phyloP scores from a whole-genome alignment of 2,329 filamentous ascomycete genomes.

The Penicillium sclerotigenum region DNA sequence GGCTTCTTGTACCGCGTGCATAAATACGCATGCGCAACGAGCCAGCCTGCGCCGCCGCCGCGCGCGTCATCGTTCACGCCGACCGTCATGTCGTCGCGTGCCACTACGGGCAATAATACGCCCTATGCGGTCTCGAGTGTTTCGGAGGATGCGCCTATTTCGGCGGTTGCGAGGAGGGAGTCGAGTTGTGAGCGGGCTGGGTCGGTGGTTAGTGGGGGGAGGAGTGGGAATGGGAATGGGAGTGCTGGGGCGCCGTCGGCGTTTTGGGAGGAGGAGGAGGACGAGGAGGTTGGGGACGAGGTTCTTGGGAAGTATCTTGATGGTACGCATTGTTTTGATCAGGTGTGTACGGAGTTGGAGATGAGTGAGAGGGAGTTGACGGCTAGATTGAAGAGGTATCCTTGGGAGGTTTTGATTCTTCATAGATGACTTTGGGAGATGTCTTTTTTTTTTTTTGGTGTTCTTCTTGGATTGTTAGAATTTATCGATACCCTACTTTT shows the following conservation, averaged over 20 bases:
- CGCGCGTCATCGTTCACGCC: slow-evolving; percentile 24
- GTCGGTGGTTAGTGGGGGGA: slow-evolving; percentile 30
- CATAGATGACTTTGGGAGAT: slow-evolving; percentile 37
- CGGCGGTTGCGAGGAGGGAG: slow-evolving; percentile 9
- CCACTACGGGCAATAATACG: slow-evolving; percentile 32
- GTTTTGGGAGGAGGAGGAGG: slow-evolving; percentile 33
- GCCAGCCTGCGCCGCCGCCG: slow-evolving; percentile 28
- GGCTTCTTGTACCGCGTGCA: slow-evolving; percentile 89
- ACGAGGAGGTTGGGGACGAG: slow-evolving; percentile 34
- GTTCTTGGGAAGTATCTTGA: slow-evolving; percentile 44
- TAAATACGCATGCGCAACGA: slow-evolving; percentile 69
- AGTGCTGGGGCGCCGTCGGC: slow-evolving; percentile 11
- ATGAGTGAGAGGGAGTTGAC: slow-evolving; percentile 48
- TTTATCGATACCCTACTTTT: slow-evolving; percentile 3
- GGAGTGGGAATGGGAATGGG: slow-evolving; percentile 12
- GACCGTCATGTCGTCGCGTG: slow-evolving; percentile 30
- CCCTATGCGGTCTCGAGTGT: slow-evolving; percentile 27
- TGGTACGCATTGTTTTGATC: slow-evolving; percentile 50
- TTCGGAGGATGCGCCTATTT: slow-evolving; percentile 19
- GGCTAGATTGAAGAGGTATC: slow-evolving; percentile 41
- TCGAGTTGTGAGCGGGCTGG: slow-evolving; percentile 22
- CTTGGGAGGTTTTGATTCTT: slow-evolving; percentile 46
- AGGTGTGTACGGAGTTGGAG: slow-evolving; percentile 51
- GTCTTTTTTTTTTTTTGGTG: background rate
- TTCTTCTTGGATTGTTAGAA: background rate